Evolutionary conservation across 2,329 filamentous ascomycete species (phyloP).

Genomic region (Laburnicola sp.): DNA sequence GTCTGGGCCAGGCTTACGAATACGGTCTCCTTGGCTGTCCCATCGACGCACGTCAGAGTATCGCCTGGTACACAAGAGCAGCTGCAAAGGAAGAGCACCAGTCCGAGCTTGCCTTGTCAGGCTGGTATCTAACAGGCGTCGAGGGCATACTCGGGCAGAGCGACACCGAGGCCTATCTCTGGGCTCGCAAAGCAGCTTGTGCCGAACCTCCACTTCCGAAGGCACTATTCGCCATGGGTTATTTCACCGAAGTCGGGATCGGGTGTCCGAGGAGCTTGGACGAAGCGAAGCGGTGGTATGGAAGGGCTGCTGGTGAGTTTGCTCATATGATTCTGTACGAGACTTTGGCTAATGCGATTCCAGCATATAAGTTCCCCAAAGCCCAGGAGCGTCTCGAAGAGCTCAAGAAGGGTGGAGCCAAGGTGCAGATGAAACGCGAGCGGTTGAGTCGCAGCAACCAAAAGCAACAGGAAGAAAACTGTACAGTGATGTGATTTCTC

Average conservation of each 20-base stretch:
- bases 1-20: slow-evolving; percentile 84
- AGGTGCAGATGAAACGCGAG: slow-evolving; percentile 72
- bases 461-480: slow-evolving; percentile 87
- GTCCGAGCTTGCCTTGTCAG: slow-evolving; percentile 66
- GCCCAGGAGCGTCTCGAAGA: slow-evolving; percentile 91
- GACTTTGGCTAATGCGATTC: slow-evolving; percentile 18
- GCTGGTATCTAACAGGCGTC: slow-evolving; percentile 86
- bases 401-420: slow-evolving; percentile 77
- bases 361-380: slow-evolving; percentile 93
- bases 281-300: slow-evolving; percentile 98
- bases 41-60: slow-evolving; percentile 81
- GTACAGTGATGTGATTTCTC: slow-evolving; percentile 69
- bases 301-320: slow-evolving; percentile 89
- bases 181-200: slow-evolving; percentile 90
- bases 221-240: slow-evolving; percentile 97
- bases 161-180: slow-evolving; percentile 94
- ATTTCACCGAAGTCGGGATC: slow-evolving; percentile 95
- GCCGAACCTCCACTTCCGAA: slow-evolving; percentile 77
- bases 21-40: slow-evolving; percentile 82
- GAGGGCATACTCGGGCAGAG: slow-evolving; percentile 87
- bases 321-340: not conserved
- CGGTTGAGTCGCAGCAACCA: slow-evolving; percentile 80
- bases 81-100: slow-evolving; percentile 94
- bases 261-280: slow-evolving; percentile 84
- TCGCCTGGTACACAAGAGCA: slow-evolving; percentile 91